Evolutionary conservation across 2,329 filamentous ascomycete species (phyloP), one percentile per base, ranked within the genome.

Genomic region (Lecanicillium sp.): DNA sequence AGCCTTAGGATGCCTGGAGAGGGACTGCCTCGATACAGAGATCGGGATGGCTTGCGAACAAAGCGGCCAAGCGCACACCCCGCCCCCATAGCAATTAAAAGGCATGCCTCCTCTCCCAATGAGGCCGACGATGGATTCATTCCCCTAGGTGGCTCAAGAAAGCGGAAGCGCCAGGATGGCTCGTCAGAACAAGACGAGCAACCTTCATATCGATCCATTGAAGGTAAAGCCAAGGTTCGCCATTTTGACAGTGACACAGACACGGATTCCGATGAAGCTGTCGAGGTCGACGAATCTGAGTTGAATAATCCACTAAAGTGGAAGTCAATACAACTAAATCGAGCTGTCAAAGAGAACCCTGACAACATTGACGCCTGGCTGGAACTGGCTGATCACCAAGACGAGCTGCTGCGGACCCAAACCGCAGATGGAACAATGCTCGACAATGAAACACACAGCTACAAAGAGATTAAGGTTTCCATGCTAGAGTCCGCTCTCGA

Each of bases 401-500:
- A 87, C 44, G 57, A 60, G 3, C 66, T 94, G 40, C 62, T 90
- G 30, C 64, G 64, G 37, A 62, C 67, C 17, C 66, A 67, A 18
- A 60, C 59, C 31, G 54, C 52, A 43, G 64, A 63, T 51, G 68
- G 54, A 30, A 66, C 59, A 29, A 57, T 52, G 20, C 79, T 76
- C 0, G 63, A 66, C 19, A 75, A 79, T 3, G 83, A 92, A 51
- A 64, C 67, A 36, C 73, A 71, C 44, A 82, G 82, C 45, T 75
- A 85, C 39, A 80, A 86, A 4, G 83, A 92, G 46, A 78, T 95
- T 40, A 90, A 86, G 47, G 63, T 94, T 3, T 78, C 82, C 2
- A 76, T 94, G 44, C 85, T 89, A 43, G 78, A 90, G 46, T 80
- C 86, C 44, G 89, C 89, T 1, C 57, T 95, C 7, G 62, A 67